Percentiles rank a stretch among this genome's conserved stretches.
Conservation (phyloP, 2,329 filamentous ascomycete genomes). For the Botryotinia globosa region DNA sequence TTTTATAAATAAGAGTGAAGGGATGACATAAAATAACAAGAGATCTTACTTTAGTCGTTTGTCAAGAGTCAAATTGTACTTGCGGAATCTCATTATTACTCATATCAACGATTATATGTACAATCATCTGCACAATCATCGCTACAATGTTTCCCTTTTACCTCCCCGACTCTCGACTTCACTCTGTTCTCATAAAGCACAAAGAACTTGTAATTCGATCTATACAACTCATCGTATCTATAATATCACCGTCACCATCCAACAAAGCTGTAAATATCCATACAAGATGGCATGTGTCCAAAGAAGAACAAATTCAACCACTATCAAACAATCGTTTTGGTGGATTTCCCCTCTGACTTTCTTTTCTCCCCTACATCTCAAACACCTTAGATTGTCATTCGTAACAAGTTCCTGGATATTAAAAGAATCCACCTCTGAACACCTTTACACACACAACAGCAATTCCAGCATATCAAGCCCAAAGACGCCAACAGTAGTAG, state of each 20-base stretch:
- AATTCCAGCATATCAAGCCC: neutral
- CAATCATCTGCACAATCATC: no score
- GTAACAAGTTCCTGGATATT: neutral
- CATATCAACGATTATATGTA: neutral
- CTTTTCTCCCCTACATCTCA: neutral
- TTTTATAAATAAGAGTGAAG: no score
- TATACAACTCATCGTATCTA: neutral
- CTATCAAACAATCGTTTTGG: neutral
- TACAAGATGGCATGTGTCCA: neutral
- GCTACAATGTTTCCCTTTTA: neutral
- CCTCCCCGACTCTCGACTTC: neutral
- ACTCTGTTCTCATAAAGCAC: no score
- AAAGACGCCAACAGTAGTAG: neutral
- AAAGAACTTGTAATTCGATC: no score
- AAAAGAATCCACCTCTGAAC: neutral
- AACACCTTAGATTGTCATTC: accelerated
- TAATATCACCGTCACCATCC: neutral
- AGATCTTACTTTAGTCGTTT: neutral
- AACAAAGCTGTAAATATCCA: neutral
- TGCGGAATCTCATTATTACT: no score
- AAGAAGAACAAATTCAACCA: neutral
- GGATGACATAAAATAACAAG: neutral
- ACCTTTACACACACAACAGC: neutral
- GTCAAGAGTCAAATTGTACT: no score
- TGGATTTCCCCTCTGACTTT: neutral